Evolutionary conservation across 495 filamentous ascomycete species (phyloP).

Genomic region (Talaromyces liani): DNA sequence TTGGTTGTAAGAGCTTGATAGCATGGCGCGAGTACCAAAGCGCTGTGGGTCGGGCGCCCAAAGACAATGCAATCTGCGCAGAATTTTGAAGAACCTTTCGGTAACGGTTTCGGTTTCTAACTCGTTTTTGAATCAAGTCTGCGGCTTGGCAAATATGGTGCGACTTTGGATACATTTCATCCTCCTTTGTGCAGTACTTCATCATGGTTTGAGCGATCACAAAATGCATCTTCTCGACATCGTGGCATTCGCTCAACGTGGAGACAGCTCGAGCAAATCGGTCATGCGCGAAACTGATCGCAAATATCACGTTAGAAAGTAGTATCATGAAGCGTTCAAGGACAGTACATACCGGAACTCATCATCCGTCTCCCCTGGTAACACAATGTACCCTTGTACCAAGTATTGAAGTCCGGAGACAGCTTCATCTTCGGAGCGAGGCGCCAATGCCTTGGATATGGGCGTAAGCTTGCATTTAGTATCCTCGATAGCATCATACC

Average conservation of each 20-base stretch:
- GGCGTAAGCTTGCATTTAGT: conserved; percentile 6
- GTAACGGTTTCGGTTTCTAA: conserved; percentile 53
- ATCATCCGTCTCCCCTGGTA: conserved; percentile 72
- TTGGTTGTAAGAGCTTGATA: conserved; percentile 65
- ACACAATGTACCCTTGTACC: conserved; percentile 67
- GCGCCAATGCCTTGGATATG: conserved; percentile 15
- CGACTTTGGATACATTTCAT: conserved; percentile 59
- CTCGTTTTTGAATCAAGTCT: conserved; percentile 59
- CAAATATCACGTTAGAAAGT: conserved; percentile 3
- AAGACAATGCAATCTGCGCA: conserved; percentile 67
- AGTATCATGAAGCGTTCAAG: neutral
- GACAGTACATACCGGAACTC: conserved; percentile 40
- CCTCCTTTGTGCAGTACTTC: conserved; percentile 54
- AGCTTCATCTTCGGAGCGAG: conserved; percentile 42
- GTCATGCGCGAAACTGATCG: conserved; percentile 71
- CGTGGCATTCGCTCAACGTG: conserved; percentile 56
- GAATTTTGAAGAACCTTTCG: conserved; percentile 68
- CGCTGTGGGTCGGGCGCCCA: conserved; percentile 70
- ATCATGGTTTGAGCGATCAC: conserved; percentile 72
- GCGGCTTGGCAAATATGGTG: conserved; percentile 69
- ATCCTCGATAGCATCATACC: conserved; percentile 38
- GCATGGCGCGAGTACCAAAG: conserved; percentile 70
- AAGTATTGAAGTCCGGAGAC: conserved; percentile 72
- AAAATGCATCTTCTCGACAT: conserved; percentile 77
- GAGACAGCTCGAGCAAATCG: conserved; percentile 70